Evolutionary conservation across 192 early-diverging fungal genomes (phyloP).

Genomic region (Gryganskiella cystojenkinii): DNA sequence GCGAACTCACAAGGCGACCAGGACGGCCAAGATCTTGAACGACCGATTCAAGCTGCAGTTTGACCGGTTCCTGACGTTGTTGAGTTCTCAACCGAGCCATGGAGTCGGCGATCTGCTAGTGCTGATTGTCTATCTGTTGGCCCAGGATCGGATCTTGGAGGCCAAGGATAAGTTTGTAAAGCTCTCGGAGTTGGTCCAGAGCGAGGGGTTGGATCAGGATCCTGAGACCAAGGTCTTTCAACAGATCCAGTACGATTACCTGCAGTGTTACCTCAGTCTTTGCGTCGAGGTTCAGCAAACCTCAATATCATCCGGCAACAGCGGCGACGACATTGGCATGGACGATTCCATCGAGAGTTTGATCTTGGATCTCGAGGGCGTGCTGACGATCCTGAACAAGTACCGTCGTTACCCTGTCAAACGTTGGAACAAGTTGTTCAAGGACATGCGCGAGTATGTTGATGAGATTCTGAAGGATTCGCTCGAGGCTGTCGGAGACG

Average conservation of each 20-base stretch:
- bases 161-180: slow-evolving; percentile 35
- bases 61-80: slow-evolving; percentile 41
- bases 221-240: slow-evolving; percentile 12
- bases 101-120: slow-evolving; percentile 44
- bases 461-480: slow-evolving; percentile 28
- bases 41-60: slow-evolving; percentile 51
- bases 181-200: slow-evolving; percentile 14
- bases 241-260: slow-evolving; percentile 58
- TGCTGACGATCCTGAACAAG: slow-evolving; percentile 28
- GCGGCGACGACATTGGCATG: too few species aligned
- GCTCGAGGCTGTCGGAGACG: not conserved
- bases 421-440: slow-evolving; percentile 56
- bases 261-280: slow-evolving; percentile 57
- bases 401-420: slow-evolving; percentile 53
- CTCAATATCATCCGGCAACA: not conserved
- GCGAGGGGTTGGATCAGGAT: slow-evolving; percentile 1
- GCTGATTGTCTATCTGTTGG: slow-evolving; percentile 53
- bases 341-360: slow-evolving; percentile 3
- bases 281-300: slow-evolving; percentile 46
- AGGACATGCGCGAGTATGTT: slow-evolving; percentile 47
- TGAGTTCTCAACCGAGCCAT: slow-evolving; percentile 33
- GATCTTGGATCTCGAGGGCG: slow-evolving; percentile 14
- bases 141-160: slow-evolving; percentile 60
- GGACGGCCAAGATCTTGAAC: slow-evolving; percentile 51
- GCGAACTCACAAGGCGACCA: slow-evolving; percentile 49